Conservation (phyloP, 1,284 basidiomycete species). For the Amylostereum areolatum region DNA sequence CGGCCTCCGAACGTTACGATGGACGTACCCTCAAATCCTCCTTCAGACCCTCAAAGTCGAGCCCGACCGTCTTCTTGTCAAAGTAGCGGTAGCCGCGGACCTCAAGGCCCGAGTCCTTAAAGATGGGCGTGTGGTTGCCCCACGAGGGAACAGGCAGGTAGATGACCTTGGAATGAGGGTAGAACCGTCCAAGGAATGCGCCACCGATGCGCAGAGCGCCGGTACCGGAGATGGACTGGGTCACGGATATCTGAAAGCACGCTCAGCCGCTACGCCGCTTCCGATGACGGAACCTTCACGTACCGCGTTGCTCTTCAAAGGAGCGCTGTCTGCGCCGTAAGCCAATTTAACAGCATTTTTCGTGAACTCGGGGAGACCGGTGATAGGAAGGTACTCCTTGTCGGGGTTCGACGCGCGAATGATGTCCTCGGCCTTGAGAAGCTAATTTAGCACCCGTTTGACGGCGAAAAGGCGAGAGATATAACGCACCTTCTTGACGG, state of each 20-base stretch:
- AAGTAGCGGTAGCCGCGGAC: slow-evolving; percentile 94
- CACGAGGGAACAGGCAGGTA: slow-evolving; percentile 95
- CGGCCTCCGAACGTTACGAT: slow-evolving; percentile 2
- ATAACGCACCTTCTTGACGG: slow-evolving; percentile 74
- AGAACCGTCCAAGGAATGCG: slow-evolving; percentile 89
- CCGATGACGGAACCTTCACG: slow-evolving; percentile 22
- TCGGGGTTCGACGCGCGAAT: slow-evolving; percentile 69
- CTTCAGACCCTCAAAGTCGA: slow-evolving; percentile 92
- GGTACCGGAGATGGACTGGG: slow-evolving; percentile 97
- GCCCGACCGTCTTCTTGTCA: slow-evolving; percentile 88
- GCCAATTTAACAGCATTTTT: slow-evolving; percentile 88
- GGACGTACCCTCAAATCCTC: slow-evolving; percentile 74
- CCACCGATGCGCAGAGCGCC: slow-evolving; percentile 96
- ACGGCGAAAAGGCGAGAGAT: slow-evolving; percentile 1
- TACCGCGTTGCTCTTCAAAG: slow-evolving; percentile 74
- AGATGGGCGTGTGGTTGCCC: slow-evolving; percentile 93
- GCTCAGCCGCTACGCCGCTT: slow-evolving; percentile 7
- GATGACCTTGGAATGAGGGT: slow-evolving; percentile 83
- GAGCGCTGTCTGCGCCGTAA: slow-evolving; percentile 80
- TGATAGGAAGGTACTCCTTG: slow-evolving; percentile 99
- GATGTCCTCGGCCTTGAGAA: slow-evolving; percentile 76
- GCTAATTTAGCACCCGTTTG: slow-evolving; percentile 1
- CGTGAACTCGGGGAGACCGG: slow-evolving; percentile 85
- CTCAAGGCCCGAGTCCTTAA: slow-evolving; percentile 89
- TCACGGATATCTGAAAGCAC: slow-evolving; percentile 69